Conservation (phyloP, 2,329 filamentous ascomycete species). For the Aspergillus novoparasiticus region DNA sequence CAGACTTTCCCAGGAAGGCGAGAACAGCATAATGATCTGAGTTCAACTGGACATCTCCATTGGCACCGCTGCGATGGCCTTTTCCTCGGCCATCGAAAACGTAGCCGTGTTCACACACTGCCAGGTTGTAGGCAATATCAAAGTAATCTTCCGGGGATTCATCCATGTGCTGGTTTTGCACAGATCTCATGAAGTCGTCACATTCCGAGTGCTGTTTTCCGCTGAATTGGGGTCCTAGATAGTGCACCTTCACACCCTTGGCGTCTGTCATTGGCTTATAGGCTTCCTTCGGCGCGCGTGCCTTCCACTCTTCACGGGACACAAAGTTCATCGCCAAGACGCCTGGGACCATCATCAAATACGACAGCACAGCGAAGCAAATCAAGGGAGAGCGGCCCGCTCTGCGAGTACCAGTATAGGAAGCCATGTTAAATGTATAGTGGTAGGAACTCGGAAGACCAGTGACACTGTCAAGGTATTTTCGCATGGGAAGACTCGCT, state of each 20-base stretch:
- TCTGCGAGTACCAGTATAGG: not conserved
- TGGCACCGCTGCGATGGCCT: conserved; percentile 11
- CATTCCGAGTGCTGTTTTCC: conserved; percentile 3
- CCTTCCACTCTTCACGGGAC: conserved; percentile 11
- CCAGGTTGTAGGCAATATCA: conserved; percentile 12
- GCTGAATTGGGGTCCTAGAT: conserved; percentile 5
- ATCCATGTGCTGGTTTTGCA: conserved; percentile 9
- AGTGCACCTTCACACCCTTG: conserved; percentile 13
- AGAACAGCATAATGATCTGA: conserved; percentile 15
- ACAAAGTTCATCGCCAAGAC: conserved; percentile 9
- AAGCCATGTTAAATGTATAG: not conserved
- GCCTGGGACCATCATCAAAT: not conserved
- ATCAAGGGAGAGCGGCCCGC: conserved; percentile 24
- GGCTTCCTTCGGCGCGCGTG: conserved; percentile 2
- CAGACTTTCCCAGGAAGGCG: conserved; percentile 10
- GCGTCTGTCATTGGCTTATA: conserved; percentile 9
- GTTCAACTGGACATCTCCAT: conserved; percentile 9
- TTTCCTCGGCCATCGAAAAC: conserved; percentile 11
- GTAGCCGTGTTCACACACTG: conserved; percentile 13
- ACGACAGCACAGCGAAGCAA: not conserved
- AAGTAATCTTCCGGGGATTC: conserved; percentile 4
- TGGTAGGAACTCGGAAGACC: not conserved
- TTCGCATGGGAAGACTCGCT: too few species aligned
- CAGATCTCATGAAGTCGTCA: conserved; percentile 7
- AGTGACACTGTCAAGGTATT: not conserved